Conservation (phyloP, 2,329 filamentous ascomycete genomes). For the Cadophora sp. region DNA sequence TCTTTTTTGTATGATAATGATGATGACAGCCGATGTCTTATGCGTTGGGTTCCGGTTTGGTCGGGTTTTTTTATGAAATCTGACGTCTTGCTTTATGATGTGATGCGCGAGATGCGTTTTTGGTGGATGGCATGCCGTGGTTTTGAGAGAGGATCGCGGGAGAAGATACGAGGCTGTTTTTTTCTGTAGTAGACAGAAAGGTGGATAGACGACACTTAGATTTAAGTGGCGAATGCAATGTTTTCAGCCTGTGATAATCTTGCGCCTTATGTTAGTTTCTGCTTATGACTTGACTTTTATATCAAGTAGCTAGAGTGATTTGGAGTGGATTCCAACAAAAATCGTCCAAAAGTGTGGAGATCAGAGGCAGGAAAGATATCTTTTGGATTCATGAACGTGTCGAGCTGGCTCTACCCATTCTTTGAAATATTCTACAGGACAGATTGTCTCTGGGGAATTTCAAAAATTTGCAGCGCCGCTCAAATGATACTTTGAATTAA, state of each 20-base stretch:
- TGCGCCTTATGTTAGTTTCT: neutral
- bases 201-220: neutral
- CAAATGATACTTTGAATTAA: no score
- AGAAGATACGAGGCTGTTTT: constrained; percentile 1
- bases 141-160: neutral
- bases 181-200: constrained; percentile 11
- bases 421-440: no score
- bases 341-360: no score
- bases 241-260: constrained; percentile 11
- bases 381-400: no score
- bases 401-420: no score
- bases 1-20: constrained; percentile 17
- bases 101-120: neutral
- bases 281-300: no score
- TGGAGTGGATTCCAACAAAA: no score
- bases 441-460: no score
- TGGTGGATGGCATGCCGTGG: neutral
- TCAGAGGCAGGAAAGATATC: no score
- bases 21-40: constrained; percentile 5
- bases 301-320: no score
- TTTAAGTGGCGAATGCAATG: neutral
- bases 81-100: neutral
- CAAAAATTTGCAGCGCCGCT: no score
- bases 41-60: neutral
- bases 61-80: neutral